Evolutionary conservation across 2,329 filamentous ascomycete species (phyloP).

Genomic region (Alternaria solani): DNA sequence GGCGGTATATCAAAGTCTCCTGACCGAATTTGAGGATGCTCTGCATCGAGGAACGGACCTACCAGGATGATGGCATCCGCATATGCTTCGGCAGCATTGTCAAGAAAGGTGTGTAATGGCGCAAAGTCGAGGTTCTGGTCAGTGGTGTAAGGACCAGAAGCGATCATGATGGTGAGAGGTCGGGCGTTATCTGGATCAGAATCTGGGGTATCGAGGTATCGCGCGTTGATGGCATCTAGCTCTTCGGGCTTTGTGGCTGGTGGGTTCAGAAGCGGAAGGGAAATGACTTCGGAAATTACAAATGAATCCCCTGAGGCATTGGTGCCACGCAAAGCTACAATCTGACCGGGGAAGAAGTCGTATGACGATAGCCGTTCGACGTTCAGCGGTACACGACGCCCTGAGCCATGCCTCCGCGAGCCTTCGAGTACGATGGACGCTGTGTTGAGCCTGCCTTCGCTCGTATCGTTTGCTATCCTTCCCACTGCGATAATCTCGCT

Average conservation of each 20-base stretch:
- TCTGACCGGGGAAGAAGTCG: slow-evolving; percentile 93
- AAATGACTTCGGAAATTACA: slow-evolving; percentile 77
- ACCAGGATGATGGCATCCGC: slow-evolving; percentile 81
- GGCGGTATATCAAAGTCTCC: slow-evolving; percentile 57
- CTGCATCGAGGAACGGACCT: slow-evolving; percentile 89
- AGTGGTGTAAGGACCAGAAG: slow-evolving; percentile 87
- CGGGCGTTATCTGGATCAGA: slow-evolving; percentile 60
- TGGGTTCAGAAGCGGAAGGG: slow-evolving; percentile 75
- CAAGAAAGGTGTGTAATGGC: slow-evolving; percentile 81
- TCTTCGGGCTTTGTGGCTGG: slow-evolving; percentile 73
- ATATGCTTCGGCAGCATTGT: slow-evolving; percentile 74
- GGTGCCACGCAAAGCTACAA: slow-evolving; percentile 84
- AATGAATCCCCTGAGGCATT: slow-evolving; percentile 89
- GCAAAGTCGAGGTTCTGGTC: slow-evolving; percentile 93
- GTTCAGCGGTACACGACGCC: slow-evolving; percentile 80
- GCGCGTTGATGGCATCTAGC: slow-evolving; percentile 73
- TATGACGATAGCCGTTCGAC: slow-evolving; percentile 73
- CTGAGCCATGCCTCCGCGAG: slow-evolving; percentile 82
- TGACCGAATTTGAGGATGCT: slow-evolving; percentile 83
- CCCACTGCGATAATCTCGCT: slow-evolving; percentile 89
- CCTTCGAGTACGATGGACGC: slow-evolving; percentile 89
- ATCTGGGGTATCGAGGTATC: slow-evolving; percentile 69
- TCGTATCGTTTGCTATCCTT: slow-evolving; percentile 85
- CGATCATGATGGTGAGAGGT: slow-evolving; percentile 79
- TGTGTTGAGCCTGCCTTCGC: slow-evolving; percentile 85